phyloP scores from a whole-genome alignment of 2,329 filamentous ascomycete species.

The Septoria petroselini region DNA sequence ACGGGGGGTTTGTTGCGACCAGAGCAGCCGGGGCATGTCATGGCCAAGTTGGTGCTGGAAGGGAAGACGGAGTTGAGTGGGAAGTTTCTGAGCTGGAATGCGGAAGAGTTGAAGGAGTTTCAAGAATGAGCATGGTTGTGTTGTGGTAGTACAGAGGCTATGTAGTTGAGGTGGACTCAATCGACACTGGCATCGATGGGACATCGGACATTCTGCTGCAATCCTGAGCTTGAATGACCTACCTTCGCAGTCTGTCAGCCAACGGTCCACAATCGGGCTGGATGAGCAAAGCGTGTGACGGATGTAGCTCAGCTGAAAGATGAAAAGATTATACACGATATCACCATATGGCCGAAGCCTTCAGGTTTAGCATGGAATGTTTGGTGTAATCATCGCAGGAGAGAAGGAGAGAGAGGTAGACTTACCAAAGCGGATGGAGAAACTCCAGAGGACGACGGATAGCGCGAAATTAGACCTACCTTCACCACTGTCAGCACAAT shows the following conservation, averaged over 20 bases:
- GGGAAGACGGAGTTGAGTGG: constrained; percentile 69
- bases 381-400: constrained; percentile 60
- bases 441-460: too few species aligned
- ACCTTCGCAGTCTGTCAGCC: neutral
- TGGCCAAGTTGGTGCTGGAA: constrained; percentile 70
- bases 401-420: constrained; percentile 25
- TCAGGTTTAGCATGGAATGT: constrained; percentile 79
- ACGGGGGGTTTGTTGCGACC: constrained; percentile 65
- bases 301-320: constrained; percentile 67
- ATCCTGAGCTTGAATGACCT: neutral
- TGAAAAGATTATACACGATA: constrained; percentile 69
- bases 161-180: too few species aligned
- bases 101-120: constrained; percentile 35
- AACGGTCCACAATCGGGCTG: neutral
- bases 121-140: constrained; percentile 23
- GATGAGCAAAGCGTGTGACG: neutral
- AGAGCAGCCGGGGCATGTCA: constrained; percentile 80
- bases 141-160: too few species aligned
- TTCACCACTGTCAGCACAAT: constrained; percentile 27
- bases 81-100: constrained; percentile 63
- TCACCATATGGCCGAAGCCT: constrained; percentile 60
- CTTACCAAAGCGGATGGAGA: constrained; percentile 24
- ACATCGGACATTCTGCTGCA: too few species aligned
- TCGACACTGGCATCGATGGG: too few species aligned
- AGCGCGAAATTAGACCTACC: constrained; percentile 31